Evolutionary conservation across 805 yeast species (phyloP).

Genomic region (Wickerhamiella alocasiicola): DNA sequence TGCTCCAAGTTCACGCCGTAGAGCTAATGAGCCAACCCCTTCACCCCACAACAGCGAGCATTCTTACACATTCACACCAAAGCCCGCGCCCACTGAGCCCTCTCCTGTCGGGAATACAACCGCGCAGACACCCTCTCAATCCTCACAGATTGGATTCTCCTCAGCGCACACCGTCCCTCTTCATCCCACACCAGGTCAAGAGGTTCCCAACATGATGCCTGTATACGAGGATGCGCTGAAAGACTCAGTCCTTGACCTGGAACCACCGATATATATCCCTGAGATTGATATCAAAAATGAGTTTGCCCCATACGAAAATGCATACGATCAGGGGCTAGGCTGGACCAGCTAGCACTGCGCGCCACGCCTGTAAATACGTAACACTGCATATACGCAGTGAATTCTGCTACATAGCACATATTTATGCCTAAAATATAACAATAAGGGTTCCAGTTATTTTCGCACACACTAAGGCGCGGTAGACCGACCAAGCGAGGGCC

Average conservation of each 20-base stretch:
- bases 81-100: too few species aligned
- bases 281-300: slow-evolving; percentile 5
- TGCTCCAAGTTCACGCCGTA: neutral
- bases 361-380: too few species aligned
- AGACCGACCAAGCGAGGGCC: too few species aligned
- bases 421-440: too few species aligned
- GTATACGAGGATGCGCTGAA: slow-evolving; percentile 8
- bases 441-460: too few species aligned
- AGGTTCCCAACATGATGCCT: neutral
- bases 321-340: slow-evolving; percentile 1
- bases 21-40: neutral
- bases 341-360: neutral
- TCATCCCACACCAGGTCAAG: neutral
- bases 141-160: neutral
- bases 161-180: neutral
- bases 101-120: too few species aligned
- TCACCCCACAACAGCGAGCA: slow-evolving; percentile 3
- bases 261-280: slow-evolving; percentile 8
- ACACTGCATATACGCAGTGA: too few species aligned
- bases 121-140: too few species aligned
- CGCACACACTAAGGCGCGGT: too few species aligned
- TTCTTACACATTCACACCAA: neutral
- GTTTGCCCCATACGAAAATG: neutral
- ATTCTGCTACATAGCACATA: too few species aligned
- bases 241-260: slow-evolving; percentile 8